Evolutionary conservation across 2,329 filamentous ascomycete species (phyloP).

Genomic region (Chalaropsis thielavioides): DNA sequence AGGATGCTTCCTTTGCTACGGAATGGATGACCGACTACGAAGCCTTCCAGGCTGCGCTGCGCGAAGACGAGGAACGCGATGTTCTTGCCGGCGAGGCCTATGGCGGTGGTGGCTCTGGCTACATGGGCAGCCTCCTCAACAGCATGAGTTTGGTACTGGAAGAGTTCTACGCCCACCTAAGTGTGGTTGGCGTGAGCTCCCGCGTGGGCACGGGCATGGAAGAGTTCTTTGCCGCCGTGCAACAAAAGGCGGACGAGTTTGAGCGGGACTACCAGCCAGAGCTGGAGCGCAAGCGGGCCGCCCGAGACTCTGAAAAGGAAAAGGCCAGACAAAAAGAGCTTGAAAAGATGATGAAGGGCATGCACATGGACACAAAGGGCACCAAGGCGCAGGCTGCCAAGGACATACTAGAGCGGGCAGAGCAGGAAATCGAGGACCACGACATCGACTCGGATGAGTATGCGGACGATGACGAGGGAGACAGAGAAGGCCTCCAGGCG

Average conservation of each 20-base stretch:
- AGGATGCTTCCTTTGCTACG: slow-evolving; percentile 79
- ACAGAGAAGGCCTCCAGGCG: slow-evolving; percentile 53
- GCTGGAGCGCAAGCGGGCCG: slow-evolving; percentile 59
- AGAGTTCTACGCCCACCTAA: slow-evolving; percentile 91
- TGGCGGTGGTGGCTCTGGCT: slow-evolving; percentile 64
- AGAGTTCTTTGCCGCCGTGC: slow-evolving; percentile 83
- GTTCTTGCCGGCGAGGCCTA: slow-evolving; percentile 61
- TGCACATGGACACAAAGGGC: slow-evolving; percentile 38
- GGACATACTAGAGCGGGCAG: slow-evolving; percentile 31
- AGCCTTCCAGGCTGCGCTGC: slow-evolving; percentile 75
- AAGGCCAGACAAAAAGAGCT: slow-evolving; percentile 64
- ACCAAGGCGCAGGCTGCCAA: slow-evolving; percentile 20
- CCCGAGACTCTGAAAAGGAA: slow-evolving; percentile 62
- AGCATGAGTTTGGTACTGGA: slow-evolving; percentile 97
- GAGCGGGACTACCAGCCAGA: slow-evolving; percentile 83
- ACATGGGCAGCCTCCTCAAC: slow-evolving; percentile 91
- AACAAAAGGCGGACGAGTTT: slow-evolving; percentile 79
- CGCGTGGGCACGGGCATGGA: slow-evolving; percentile 86
- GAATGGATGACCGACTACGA: slow-evolving; percentile 99
- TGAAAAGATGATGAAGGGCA: slow-evolving; percentile 87
- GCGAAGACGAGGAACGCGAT: slow-evolving; percentile 63
- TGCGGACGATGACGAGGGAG: slow-evolving; percentile 43
- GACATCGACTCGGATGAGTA: slow-evolving; percentile 46
- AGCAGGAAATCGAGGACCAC: slow-evolving; percentile 37
- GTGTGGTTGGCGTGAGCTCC: slow-evolving; percentile 81